phyloP scores from a whole-genome alignment of 2,329 filamentous ascomycete species.

The Arachnopeziza araneosa region DNA sequence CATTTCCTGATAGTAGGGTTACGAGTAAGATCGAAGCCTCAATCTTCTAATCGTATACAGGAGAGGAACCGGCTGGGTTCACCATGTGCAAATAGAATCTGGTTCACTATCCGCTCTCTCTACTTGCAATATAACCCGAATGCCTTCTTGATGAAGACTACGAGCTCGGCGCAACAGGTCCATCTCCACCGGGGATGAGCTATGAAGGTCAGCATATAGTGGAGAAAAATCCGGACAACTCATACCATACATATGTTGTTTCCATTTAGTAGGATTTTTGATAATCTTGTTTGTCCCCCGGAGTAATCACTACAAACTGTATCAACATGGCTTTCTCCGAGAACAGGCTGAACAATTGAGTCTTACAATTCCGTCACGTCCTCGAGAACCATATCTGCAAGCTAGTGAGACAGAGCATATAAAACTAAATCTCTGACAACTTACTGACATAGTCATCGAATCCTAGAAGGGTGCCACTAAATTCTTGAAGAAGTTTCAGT shows the following conservation, averaged over 20 bases:
- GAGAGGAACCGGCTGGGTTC: background rate
- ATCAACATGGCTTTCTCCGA: slow-evolving; percentile 3
- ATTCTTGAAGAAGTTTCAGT: slow-evolving; percentile 54
- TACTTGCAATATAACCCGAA: background rate
- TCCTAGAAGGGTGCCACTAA: slow-evolving; percentile 86
- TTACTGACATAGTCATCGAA: slow-evolving; percentile 99
- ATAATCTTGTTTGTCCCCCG: slow-evolving; percentile 79
- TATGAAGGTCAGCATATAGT: slow-evolving; percentile 31
- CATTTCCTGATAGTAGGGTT: background rate
- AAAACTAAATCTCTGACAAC: slow-evolving; percentile 40
- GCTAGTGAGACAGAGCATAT: slow-evolving; percentile 3
- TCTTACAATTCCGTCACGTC: slow-evolving; percentile 93
- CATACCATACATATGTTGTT: slow-evolving; percentile 98
- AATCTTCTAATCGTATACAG: too few relatives aligned
- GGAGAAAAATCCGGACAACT: background rate
- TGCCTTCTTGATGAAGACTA: background rate
- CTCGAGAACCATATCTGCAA: slow-evolving; percentile 90
- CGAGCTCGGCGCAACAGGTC: slow-evolving; percentile 40
- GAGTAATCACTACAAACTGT: slow-evolving; percentile 76
- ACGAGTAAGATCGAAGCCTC: too few relatives aligned
- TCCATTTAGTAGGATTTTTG: slow-evolving; percentile 93
- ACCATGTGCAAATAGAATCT: background rate
- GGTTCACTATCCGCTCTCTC: background rate
- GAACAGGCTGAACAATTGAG: background rate
- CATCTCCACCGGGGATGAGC: slow-evolving; percentile 75